Evolutionary conservation across 129 eudicot species (phyloP).

Genomic region (Pittosporum tobira): DNA sequence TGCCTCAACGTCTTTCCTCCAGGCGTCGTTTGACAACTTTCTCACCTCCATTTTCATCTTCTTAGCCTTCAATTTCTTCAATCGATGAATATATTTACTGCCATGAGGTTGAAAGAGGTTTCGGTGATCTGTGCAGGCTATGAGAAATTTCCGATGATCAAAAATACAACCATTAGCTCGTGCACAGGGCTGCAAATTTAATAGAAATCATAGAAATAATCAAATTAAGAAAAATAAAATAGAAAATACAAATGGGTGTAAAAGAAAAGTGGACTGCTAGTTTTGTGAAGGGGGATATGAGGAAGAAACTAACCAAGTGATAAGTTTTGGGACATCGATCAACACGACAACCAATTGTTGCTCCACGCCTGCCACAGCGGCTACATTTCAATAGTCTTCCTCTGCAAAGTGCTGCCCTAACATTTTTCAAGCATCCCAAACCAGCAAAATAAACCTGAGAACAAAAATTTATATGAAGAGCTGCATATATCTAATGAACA

Average conservation of each 20-base stretch:
- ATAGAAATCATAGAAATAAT: slow-evolving; percentile 2
- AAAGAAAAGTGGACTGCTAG: not conserved
- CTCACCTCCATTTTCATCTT: slow-evolving; percentile 72
- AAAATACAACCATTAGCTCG: slow-evolving; percentile 81
- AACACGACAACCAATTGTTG: slow-evolving; percentile 98
- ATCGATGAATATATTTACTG: slow-evolving; percentile 23
- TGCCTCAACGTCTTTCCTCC: slow-evolving; percentile 79
- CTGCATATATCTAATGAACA: slow-evolving; percentile 1
- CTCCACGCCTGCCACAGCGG: slow-evolving; percentile 92
- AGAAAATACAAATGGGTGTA: not conserved
- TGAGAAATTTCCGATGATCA: slow-evolving; percentile 96
- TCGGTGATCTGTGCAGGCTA: slow-evolving; percentile 95
- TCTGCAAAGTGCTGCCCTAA: slow-evolving; percentile 92
- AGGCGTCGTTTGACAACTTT: slow-evolving; percentile 71
- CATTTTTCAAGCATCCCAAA: slow-evolving; percentile 86
- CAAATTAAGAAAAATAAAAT: not conserved
- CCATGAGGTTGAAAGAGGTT: slow-evolving; percentile 85
- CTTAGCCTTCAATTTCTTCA: slow-evolving; percentile 73
- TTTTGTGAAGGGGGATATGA: not conserved
- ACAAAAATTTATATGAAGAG: slow-evolving; percentile 10
- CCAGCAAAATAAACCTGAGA: slow-evolving; percentile 98
- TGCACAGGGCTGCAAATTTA: slow-evolving; percentile 80
- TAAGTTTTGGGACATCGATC: slow-evolving; percentile 97
- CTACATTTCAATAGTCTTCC: slow-evolving; percentile 89
- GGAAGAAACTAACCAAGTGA: slow-evolving; percentile 62